Base-by-base conservation (phyloP, 371 early-diverging fungal species). In the Coemansia sp. region DNA sequence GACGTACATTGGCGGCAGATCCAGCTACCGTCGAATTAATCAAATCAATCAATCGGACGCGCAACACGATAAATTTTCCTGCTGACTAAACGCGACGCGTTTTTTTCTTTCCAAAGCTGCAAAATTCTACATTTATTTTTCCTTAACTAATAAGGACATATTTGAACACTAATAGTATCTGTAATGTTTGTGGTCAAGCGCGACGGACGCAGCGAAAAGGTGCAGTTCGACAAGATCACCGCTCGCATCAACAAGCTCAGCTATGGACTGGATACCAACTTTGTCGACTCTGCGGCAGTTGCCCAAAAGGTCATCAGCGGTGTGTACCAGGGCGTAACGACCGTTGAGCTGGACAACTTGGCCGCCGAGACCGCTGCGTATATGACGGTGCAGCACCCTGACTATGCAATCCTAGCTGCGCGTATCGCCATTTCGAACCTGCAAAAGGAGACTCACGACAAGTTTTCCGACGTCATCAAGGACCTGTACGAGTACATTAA, bases 301-400 rank as follows among this genome's bases (percentile, higher is more conserved):
- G 88, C 98, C 31, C 95, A 95, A 80, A 95, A 95, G 90, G 98
- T 98, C 63, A 89, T 98, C 52, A 84, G 85, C 45, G 98, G 98
- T 45, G 95, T 98, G 42, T 98, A 96, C 80, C 93, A 93, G 72
- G 98, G 98, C 48, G 96, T 98, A 55, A 93, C 93, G 14, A 98
- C 98, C 0, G 89, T 92, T 16, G 97, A 97, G 82, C 86, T 98
- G 40, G 98, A 98, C 82, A 98, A 95, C 81, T 87, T 98, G 26
- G 95, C 97, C 21, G 95, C 98, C 42, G 98, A 98, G 81, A 98
- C 97, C 4, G 92, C 95, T 6, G 98, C 97, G 1, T 95, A 95
- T 72, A 86, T 96, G 90, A 98, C 97, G 4, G 96, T 98, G 16
- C 91, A 90, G 71, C 99, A 99, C 80, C 98, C 99, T 3, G 97